Evolutionary conservation across 1,139 yeast species (phyloP), one percentile per base, ranked within the genome.

Genomic region (Nadsonia starkeyi-henricii): DNA sequence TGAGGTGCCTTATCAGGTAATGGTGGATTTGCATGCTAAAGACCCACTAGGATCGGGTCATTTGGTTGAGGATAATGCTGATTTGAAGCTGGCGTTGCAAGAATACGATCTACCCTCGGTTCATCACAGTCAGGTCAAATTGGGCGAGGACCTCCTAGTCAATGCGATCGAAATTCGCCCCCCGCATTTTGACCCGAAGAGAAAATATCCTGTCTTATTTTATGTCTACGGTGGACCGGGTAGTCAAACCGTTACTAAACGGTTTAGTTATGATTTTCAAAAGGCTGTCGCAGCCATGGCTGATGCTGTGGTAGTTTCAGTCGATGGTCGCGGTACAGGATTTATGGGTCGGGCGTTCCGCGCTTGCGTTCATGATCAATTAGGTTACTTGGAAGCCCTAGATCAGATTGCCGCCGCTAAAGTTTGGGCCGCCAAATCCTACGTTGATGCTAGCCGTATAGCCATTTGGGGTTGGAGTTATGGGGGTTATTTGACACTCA

Each of bases 391-490:
- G 82, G 99, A 91, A 62, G 84, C 95, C 3, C 70, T 81, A 44
- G 99, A 91, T 63, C 75, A 91, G 39, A 75, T 79, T 2, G 71
- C 74, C 1, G 80, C 85, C 0, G 79, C 86, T 0, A 70, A 78
- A 48, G 71, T 71, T 45, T 85, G 82, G 68, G 73, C 86, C 18
- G 57, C 67, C 17, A 63, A 68, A 47, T 65, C 69, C 0, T 77
- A 77, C 55, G 74, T 91, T 30, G 81, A 85, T 58, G 59, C 64
- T 20, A 73, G 74, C 2, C 73, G 70, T 47, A 78, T 85, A n/a
- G 95, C 96, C 0, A 73, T 85, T 45, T 93, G 98, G 95, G 95
- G 95, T n/a, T 85, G 95, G 95, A 80, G 89, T 2, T 85, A 84
- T 59, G 95, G 95, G 47, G 95, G 94, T 0, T 85, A 78, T 62